Evolutionary conservation across 495 filamentous ascomycete genomes (phyloP).

Genomic region (Collariella sp.): DNA sequence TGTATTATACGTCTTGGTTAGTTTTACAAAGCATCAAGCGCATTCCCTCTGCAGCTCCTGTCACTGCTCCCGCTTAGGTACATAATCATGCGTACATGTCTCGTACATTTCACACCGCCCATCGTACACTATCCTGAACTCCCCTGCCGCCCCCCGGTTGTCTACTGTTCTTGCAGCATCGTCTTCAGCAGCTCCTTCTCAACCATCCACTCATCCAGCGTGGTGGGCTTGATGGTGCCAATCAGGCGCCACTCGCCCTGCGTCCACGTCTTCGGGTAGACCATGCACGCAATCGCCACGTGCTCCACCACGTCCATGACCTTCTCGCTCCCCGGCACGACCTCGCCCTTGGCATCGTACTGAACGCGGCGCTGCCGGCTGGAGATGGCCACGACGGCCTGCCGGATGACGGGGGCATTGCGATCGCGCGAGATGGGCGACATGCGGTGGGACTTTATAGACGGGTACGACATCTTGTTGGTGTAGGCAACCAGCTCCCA

Average conservation of each 20-base stretch:
- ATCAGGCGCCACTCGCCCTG: constrained; percentile 65
- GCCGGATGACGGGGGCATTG: constrained; percentile 42
- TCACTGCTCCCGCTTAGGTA: neutral
- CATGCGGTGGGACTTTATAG: constrained; percentile 53
- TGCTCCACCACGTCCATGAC: constrained; percentile 64
- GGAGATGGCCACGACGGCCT: constrained; percentile 63
- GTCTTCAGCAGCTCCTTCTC: constrained; percentile 13
- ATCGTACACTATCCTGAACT: neutral
- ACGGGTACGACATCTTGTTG: constrained; percentile 36
- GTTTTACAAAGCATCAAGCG: neutral
- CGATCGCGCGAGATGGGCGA: constrained; percentile 36
- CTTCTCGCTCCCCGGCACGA: constrained; percentile 42
- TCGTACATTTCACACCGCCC: neutral
- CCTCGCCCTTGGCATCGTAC: constrained; percentile 26
- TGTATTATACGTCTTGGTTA: neutral
- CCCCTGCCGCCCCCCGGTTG: neutral
- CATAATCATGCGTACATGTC: neutral
- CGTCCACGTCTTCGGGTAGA: constrained; percentile 41
- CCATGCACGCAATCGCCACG: constrained; percentile 60
- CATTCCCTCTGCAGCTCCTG: neutral
- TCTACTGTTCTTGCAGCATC: neutral
- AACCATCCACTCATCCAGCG: constrained; percentile 38
- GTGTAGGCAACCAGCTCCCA: constrained; percentile 64
- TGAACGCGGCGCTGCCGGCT: constrained; percentile 54
- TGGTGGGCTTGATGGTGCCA: constrained; percentile 58